Evolutionary conservation across 2,329 filamentous ascomycete species (phyloP), one percentile per base, ranked within the genome.

Genomic region (Aspergillus flavus): DNA sequence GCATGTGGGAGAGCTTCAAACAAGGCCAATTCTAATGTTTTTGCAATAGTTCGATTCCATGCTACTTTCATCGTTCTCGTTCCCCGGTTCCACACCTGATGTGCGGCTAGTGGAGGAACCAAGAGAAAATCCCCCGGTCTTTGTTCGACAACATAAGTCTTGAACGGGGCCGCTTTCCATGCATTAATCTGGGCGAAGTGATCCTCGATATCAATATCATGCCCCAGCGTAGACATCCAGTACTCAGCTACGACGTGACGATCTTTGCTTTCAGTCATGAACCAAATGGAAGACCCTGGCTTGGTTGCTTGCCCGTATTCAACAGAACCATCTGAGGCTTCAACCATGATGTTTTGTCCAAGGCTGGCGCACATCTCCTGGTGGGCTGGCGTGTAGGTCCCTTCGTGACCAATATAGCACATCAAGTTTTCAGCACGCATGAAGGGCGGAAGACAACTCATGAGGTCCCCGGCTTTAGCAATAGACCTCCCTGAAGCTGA

Each of bases 301-400:
- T 89, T 91, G 52, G 87, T 87, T 0, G 79, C 79, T 73, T 95
- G 92, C 5, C 91, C 92, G 57, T 91, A 84, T 60, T 89, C 86
- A 21, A 86, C 82, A 3, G 87, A 82, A 1, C 82, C 82, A 52
- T 78, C 79, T 0, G 94, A 98, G 2, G 93, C 89, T 68, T 97
- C 93, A 2, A 99, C 93, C 95, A 99, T 98, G 70, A 99, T 94
- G 73, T 99, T 99, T 69, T 99, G 95, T 0, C 95, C 94, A 14
- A 98, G 81, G 41, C 91, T 96, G 14, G 93, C 95, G 77, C 95
- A 99, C 95, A 99, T 99, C 77, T 99, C 95, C 68, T 93, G 88
- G 79, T 99, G 95, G 0, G 94, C 89, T 11, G 95, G 94, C 0
- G 95, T 99, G 73, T 94, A 98, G 1, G 95, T 99, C 6, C 95